Percentiles rank a stretch among this genome's conserved stretches.
Conservation (phyloP, 2,329 filamentous ascomycete genomes). For the Raffaelea albimanens region DNA sequence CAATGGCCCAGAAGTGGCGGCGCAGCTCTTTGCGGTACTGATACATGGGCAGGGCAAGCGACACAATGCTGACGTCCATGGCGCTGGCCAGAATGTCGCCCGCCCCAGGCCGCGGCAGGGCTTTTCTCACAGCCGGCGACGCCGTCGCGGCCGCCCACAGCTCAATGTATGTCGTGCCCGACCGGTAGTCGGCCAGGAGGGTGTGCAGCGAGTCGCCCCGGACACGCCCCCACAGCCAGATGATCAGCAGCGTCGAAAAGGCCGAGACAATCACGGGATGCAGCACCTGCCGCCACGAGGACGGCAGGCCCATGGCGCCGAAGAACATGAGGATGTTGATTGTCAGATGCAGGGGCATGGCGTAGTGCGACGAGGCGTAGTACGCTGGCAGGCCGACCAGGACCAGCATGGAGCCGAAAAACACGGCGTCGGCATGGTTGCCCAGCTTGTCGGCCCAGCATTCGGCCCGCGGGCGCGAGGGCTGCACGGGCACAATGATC, state of each 20-base stretch:
- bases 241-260: conserved; percentile 37
- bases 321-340: conserved; percentile 45
- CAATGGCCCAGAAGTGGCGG: conserved; percentile 42
- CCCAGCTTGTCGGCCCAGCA: conserved; percentile 39
- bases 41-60: conserved; percentile 52
- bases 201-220: conserved; percentile 28
- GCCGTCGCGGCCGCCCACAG: conserved; percentile 30
- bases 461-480: conserved; percentile 35
- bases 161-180: conserved; percentile 40
- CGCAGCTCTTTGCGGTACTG: conserved; percentile 47
- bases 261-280: conserved; percentile 51
- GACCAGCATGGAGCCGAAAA: conserved; percentile 35
- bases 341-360: conserved; percentile 35
- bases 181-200: conserved; percentile 38
- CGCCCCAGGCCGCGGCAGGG: conserved; percentile 35
- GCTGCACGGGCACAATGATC: conserved; percentile 16
- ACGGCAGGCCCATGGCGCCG: conserved; percentile 36
- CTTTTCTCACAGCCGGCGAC: neutral
- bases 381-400: conserved; percentile 45
- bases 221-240: conserved; percentile 43
- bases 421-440: conserved; percentile 33
- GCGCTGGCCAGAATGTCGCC: conserved; percentile 46
- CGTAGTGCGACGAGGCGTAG: conserved; percentile 35
- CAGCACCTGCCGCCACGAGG: conserved; percentile 38
- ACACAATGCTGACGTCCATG: conserved; percentile 49